Evolutionary conservation across 495 filamentous ascomycete genomes (phyloP).

Genomic region (Annulohypoxylon stygium): DNA sequence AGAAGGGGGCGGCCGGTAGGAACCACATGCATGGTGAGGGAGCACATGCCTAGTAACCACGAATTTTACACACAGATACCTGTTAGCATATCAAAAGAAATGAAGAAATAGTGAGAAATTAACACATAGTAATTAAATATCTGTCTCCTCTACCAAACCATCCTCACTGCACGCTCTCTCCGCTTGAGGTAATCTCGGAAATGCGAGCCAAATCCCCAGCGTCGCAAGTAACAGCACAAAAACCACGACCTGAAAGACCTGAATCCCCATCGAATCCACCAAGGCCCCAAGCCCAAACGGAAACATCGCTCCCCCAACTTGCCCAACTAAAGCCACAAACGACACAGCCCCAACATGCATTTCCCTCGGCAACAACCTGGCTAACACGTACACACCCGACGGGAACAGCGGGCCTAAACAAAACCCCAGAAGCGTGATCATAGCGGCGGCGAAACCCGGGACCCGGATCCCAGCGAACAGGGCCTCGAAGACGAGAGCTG

Average conservation of each 20-base stretch:
- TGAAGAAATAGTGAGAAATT: not conserved
- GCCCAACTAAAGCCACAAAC: constrained; percentile 76
- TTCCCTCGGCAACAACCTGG: constrained; percentile 74
- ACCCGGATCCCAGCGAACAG: constrained; percentile 76
- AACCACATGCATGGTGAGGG: not conserved
- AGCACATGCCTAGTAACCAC: not conserved
- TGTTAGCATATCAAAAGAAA: not conserved
- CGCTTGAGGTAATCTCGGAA: constrained; percentile 35
- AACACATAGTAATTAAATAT: not conserved
- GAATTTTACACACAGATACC: not conserved
- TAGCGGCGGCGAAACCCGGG: constrained; percentile 69
- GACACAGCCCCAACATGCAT: constrained; percentile 78
- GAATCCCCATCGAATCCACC: constrained; percentile 75
- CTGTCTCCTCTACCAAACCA: not conserved
- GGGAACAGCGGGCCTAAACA: constrained; percentile 78
- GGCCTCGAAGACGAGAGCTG: constrained; percentile 71
- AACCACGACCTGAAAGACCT: constrained; percentile 74
- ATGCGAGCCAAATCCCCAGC: constrained; percentile 59
- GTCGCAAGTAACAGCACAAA: constrained; percentile 68
- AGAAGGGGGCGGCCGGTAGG: no score
- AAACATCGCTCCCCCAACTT: constrained; percentile 74
- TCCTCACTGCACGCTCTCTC: no score
- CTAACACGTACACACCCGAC: constrained; percentile 71
- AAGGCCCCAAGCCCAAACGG: constrained; percentile 81
- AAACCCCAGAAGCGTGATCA: constrained; percentile 73